Conservation (phyloP, 83 land plant genomes). For the Isoetes engelmannii region DNA sequence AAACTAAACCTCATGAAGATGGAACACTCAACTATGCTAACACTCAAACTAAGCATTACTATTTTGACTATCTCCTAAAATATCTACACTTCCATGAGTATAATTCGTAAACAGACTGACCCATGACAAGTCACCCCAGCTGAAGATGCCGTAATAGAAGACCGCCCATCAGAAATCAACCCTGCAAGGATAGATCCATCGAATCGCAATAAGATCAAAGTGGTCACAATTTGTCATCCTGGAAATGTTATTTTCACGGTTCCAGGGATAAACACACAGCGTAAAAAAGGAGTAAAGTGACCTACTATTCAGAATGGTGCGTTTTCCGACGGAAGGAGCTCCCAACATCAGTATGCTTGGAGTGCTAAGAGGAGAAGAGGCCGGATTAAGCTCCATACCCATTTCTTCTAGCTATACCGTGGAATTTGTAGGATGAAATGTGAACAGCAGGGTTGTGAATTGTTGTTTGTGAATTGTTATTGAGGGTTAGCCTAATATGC, state of each 20-base stretch:
- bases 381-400: slow-evolving; percentile 16
- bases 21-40: not conserved
- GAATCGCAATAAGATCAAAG: not conserved
- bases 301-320: slow-evolving; percentile 47
- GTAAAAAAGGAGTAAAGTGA: not conserved
- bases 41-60: not conserved
- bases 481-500: no score
- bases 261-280: slow-evolving; percentile 4
- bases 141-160: slow-evolving; percentile 34
- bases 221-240: not conserved
- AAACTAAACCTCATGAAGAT: not conserved
- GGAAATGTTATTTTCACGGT: not conserved
- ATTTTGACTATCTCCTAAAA: not conserved
- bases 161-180: slow-evolving; percentile 30
- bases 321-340: slow-evolving; percentile 52
- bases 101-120: slow-evolving; percentile 23
- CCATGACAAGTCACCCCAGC: slow-evolving; percentile 43
- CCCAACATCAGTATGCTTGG: slow-evolving; percentile 54
- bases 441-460: no score
- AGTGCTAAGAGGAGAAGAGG: not conserved
- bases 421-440: not conserved
- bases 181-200: slow-evolving; percentile 28
- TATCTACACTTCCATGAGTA: not conserved
- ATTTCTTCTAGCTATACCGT: slow-evolving; percentile 7
- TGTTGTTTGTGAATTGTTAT: no score